A percentile compares a stretch with the other conserved stretches of the same genome.
These are phyloP conservation scores for Candida caryicola DNA, from an alignment of 805 yeast genomes.

Conservation along the genomic window DNA sequence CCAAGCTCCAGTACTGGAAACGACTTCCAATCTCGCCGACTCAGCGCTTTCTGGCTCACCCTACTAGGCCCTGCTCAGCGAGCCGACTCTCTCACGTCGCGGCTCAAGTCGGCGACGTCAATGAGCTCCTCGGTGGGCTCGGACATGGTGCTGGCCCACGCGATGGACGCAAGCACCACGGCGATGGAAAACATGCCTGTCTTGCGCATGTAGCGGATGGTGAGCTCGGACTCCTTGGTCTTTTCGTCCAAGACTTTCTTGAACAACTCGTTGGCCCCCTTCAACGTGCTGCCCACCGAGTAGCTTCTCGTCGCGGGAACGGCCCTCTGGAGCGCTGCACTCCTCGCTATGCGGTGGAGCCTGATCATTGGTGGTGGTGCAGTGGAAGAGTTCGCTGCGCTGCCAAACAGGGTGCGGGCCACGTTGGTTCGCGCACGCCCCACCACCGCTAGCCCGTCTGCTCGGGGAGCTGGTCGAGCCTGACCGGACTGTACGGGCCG, in stretches of 20 bases:
- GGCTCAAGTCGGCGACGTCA: conserved; percentile 15
- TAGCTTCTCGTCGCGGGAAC: conserved; percentile 5
- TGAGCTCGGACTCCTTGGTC: conserved; percentile 26
- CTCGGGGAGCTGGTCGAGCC: conserved; percentile 4
- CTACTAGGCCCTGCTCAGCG: no score
- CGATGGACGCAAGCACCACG: conserved; percentile 25
- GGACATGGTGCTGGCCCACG: conserved; percentile 23
- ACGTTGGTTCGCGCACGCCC: no score
- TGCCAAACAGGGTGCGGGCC: no score
- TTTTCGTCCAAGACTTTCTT: conserved; percentile 35
- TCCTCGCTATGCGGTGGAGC: no score
- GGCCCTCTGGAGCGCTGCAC: no score
- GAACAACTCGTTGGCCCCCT: conserved; percentile 21
- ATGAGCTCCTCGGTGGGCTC: conserved; percentile 8
- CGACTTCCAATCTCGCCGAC: no score
- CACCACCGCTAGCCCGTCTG: no score
- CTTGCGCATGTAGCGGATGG: conserved; percentile 22
- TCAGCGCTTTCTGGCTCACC: no score
- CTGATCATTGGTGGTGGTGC: no score
- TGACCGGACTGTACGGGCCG: conserved; percentile 40
- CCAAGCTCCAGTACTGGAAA: no score
- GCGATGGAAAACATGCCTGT: conserved; percentile 27
- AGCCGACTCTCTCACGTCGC: conserved; percentile 18
- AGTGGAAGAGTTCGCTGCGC: no score
- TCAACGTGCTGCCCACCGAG: conserved; percentile 17